Evolutionary conservation across 805 yeast species (phyloP).

Genomic region (Wickerhamomyces pijperi): DNA sequence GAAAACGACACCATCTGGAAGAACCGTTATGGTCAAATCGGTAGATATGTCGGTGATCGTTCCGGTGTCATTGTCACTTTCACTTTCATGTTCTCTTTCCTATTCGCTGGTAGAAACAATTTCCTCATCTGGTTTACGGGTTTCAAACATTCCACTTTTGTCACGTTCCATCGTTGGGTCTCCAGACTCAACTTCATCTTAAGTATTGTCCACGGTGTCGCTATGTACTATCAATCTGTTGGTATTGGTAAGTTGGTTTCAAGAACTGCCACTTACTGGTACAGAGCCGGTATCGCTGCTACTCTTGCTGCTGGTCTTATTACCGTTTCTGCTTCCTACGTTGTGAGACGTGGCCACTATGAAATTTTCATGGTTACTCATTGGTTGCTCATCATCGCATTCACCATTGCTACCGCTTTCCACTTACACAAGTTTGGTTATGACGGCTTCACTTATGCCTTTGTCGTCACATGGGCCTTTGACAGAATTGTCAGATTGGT

Average conservation of each 20-base stretch:
- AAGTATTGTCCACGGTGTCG: slow-evolving; percentile 12
- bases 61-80: slow-evolving; percentile 18
- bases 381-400: slow-evolving; percentile 39
- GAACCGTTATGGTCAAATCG: slow-evolving; percentile 7
- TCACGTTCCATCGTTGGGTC: slow-evolving; percentile 55
- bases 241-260: slow-evolving; percentile 4
- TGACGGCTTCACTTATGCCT: slow-evolving; percentile 29
- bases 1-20: slow-evolving; percentile 13
- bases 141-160: slow-evolving; percentile 53
- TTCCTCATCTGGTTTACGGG: slow-evolving; percentile 52
- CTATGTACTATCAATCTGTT: slow-evolving; percentile 14
- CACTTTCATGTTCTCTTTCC: slow-evolving; percentile 38
- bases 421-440: slow-evolving; percentile 44
- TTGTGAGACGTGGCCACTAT: slow-evolving; percentile 42
- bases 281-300: slow-evolving; percentile 14
- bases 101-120: slow-evolving; percentile 69
- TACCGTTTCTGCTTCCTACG: slow-evolving; percentile 18
- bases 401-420: slow-evolving; percentile 43
- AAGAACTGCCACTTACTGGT: slow-evolving; percentile 9
- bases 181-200: slow-evolving; percentile 31
- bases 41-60: slow-evolving; percentile 19
- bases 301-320: slow-evolving; percentile 4
- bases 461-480: slow-evolving; percentile 33
- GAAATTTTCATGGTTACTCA: slow-evolving; percentile 52
- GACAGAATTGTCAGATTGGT: slow-evolving; percentile 36